Base-by-base conservation (phyloP, 1,284 basidiomycete genomes). In the Ustilago trichophora region DNA sequence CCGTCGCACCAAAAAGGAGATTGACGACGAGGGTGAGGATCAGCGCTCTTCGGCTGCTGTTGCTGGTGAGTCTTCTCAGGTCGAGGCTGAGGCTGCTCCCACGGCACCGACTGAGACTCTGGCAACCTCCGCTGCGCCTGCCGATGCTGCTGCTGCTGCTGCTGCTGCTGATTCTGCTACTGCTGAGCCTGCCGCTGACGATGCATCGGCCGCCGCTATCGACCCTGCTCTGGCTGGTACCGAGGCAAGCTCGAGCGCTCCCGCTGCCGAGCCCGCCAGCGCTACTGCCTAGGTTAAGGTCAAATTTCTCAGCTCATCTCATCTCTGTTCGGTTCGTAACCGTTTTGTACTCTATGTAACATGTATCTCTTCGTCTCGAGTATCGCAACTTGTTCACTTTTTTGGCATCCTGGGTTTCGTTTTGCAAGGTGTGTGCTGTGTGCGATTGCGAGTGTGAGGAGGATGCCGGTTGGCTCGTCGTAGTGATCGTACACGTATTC, bases 11-110 rank as follows among this genome's bases (percentile, higher is more conserved):
- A 68, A 57, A 44, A 64, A 63, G 59, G 51, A 58, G 48, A 64
- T 59, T 22, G 57, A 60, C 37, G 64, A 67, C 18, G 64, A 63
- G 37, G 66, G 54, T 12, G 59, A 69, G 29, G 59, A 69, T 19
- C 38, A 40, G 37, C 44, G 49, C n/a, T n/a, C n/a, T n/a, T n/a
- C n/a, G n/a, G n/a, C n/a, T n/a, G n/a, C n/a, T n/a, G n/a, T n/a
- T n/a, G n/a, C n/a, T n/a, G n/a, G n/a, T n/a, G n/a, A n/a, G n/a
- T n/a, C n/a, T n/a, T n/a, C n/a, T n/a, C n/a, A n/a, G n/a, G n/a
- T n/a, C n/a, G n/a, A n/a, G n/a, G n/a, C n/a, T n/a, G n/a, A n/a
- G n/a, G n/a, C n/a, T 13, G 7, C 27, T 29, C 8, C 27, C 27
- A 13, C 12, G n/a, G n/a, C n/a, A n/a, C n/a, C n/a, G n/a, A n/a